A percentile compares a stretch with the other conserved stretches of the same genome.
Conservation (phyloP, 176 grass and related monocot genomes). For the Guadua angustifolia region DNA sequence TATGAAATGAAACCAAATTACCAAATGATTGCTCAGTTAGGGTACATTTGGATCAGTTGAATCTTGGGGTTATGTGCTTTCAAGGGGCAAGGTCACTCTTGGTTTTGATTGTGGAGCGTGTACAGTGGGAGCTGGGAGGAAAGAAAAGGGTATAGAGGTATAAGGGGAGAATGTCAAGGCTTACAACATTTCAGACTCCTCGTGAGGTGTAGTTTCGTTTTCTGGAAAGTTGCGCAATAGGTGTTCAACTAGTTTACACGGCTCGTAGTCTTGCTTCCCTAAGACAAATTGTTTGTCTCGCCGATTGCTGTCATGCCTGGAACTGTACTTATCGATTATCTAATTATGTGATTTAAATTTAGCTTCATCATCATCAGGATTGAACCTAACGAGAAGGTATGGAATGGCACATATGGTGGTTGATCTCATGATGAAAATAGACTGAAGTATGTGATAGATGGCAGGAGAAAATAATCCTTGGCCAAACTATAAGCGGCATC, state of each 20-base stretch:
- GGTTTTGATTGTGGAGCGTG: neutral
- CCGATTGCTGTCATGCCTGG: neutral
- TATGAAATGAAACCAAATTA: neutral
- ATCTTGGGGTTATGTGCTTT: neutral
- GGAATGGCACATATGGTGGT: neutral
- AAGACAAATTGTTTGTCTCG: constrained; percentile 6
- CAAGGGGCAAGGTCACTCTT: neutral
- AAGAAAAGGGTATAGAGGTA: neutral
- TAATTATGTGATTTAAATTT: neutral
- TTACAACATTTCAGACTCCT: neutral
- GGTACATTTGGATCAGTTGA: neutral
- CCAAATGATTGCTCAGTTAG: neutral
- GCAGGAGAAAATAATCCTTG: neutral
- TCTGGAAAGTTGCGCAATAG: neutral
- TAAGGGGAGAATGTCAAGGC: neutral
- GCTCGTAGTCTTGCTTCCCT: neutral
- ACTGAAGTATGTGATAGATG: constrained; percentile 5
- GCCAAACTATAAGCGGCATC: neutral
- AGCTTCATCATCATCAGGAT: neutral
- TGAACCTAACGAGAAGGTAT: neutral
- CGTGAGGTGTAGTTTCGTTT: neutral
- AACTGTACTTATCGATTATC: neutral
- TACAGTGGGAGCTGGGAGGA: neutral
- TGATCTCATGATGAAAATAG: neutral
- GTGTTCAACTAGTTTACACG: constrained; percentile 1